Conservation (phyloP, 2,329 filamentous ascomycete species). For the Pochonia chlamydosporia region DNA sequence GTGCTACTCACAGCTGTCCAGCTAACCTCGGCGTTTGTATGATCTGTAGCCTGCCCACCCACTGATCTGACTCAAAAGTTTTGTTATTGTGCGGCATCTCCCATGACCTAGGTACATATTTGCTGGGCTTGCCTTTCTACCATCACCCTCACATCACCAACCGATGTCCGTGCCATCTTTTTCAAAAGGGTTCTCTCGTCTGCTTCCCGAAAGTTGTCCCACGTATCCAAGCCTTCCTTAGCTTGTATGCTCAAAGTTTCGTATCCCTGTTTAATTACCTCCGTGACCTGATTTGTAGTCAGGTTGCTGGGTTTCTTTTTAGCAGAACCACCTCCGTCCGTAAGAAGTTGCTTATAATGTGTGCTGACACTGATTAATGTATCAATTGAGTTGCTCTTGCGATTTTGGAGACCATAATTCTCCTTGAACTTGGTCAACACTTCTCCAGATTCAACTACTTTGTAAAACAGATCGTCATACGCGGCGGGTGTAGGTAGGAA, state of each 20-base stretch:
- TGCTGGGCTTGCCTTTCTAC: constrained; percentile 30
- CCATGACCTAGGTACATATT: not conserved
- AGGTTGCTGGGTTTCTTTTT: constrained; percentile 57
- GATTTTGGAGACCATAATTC: constrained; percentile 57
- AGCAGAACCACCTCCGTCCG: constrained; percentile 39
- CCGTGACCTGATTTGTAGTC: constrained; percentile 77
- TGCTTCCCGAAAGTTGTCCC: constrained; percentile 81
- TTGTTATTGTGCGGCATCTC: not conserved
- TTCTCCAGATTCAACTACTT: constrained; percentile 87
- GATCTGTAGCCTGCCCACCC: too few species aligned
- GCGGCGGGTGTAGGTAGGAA: constrained; percentile 83
- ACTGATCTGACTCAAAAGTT: not conserved
- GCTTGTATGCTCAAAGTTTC: constrained; percentile 90
- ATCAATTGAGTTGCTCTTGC: constrained; percentile 67
- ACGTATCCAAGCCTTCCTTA: constrained; percentile 78
- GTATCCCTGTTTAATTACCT: constrained; percentile 93
- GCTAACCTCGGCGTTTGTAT: too few species aligned
- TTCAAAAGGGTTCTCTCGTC: constrained; percentile 82
- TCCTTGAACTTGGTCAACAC: constrained; percentile 76
- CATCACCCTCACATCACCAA: constrained; percentile 52
- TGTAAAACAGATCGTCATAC: constrained; percentile 98
- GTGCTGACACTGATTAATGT: constrained; percentile 76
- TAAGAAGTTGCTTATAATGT: constrained; percentile 82
- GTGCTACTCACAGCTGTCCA: too few species aligned
- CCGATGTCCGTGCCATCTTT: constrained; percentile 74